These are phyloP conservation scores for Giardia duodenalis DNA, from an alignment of 208 protist genomes.

Conservation along the genomic window DNA sequence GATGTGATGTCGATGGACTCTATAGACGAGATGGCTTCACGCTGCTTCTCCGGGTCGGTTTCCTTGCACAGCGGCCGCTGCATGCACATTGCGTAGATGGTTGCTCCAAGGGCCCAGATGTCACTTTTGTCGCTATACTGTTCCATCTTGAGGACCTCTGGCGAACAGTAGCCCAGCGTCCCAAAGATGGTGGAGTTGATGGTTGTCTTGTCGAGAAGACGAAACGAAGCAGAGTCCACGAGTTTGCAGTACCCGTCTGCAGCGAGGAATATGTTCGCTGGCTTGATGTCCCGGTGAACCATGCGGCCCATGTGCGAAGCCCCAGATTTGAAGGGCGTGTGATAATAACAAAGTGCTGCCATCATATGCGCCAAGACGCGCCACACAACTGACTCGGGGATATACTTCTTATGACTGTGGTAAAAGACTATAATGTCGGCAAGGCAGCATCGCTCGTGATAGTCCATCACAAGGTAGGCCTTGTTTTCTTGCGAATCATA, in stretches of 20 bases:
- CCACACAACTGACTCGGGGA: not conserved
- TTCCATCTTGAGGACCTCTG: not conserved
- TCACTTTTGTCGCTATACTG: not conserved
- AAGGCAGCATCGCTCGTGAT: not conserved
- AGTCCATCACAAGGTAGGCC: not conserved
- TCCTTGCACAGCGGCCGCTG: not conserved
- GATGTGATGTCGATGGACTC: not conserved
- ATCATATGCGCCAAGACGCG: not conserved
- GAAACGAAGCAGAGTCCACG: not conserved
- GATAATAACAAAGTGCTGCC: not conserved
- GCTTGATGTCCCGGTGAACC: not conserved
- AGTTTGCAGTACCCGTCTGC: not conserved
- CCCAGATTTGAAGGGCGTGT: not conserved
- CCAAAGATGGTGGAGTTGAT: not conserved
- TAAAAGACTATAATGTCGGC: not conserved
- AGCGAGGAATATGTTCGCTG: constrained; percentile 9
- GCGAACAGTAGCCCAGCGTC: not conserved
- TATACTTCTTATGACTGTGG: not conserved
- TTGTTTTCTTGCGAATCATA: not conserved
- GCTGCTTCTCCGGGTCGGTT: not conserved
- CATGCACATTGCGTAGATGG: not conserved
- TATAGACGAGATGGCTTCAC: not conserved
- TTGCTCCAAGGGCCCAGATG: not conserved
- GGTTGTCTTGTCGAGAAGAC: not conserved
- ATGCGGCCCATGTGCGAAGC: not conserved